Conservation (phyloP, 305 asterid species). For the Fraxinus floribunda region DNA sequence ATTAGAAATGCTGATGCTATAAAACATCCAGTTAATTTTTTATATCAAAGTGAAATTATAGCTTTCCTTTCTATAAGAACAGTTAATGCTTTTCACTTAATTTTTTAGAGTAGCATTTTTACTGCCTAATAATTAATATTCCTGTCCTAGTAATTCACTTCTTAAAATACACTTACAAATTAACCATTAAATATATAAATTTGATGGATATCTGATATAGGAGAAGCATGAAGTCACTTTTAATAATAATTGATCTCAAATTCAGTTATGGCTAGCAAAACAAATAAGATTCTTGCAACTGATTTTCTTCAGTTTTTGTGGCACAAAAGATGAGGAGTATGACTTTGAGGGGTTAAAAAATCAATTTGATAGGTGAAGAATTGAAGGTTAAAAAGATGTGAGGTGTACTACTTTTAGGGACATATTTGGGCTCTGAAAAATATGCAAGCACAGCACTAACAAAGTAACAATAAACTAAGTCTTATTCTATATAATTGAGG, state of each 20-base stretch:
- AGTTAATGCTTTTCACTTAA: not conserved
- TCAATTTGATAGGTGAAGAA: not conserved
- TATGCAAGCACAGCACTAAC: not conserved
- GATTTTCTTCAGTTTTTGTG: not conserved
- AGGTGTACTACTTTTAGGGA: not conserved
- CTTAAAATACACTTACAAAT: not conserved
- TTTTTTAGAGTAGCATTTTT: not conserved
- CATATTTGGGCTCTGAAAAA: not conserved
- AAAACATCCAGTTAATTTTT: not conserved
- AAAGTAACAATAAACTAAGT: not conserved
- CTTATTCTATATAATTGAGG: not conserved
- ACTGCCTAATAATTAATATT: not conserved
- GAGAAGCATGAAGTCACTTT: not conserved
- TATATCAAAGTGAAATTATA: not conserved
- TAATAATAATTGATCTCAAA: not conserved
- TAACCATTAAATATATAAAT: not conserved
- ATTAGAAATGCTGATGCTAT: not conserved
- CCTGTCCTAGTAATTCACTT: not conserved
- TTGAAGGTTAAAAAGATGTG: not conserved
- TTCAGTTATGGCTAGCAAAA: not conserved
- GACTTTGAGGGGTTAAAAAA: not conserved
- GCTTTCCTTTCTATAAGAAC: not conserved
- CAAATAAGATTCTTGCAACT: not conserved
- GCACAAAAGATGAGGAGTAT: not conserved
- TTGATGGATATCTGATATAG: not conserved